A percentile compares a stretch with the other conserved stretches of the same genome.
Evolutionary conservation across 345 rosid species (phyloP).

Genomic region (Citrus medica): DNA sequence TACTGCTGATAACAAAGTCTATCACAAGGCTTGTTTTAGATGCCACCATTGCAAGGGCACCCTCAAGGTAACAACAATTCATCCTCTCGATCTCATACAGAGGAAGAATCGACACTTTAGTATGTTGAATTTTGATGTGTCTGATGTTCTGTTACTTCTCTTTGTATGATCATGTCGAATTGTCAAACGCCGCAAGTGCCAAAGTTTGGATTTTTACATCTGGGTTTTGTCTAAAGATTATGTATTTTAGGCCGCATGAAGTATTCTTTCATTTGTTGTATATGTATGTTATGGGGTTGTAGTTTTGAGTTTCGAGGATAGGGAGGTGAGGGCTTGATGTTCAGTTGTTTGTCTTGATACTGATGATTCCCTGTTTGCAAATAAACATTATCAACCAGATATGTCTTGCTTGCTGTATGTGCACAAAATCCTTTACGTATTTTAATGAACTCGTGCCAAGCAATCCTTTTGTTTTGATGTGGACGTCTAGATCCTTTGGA

Average conservation of each 20-base stretch:
- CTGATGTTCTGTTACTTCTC: not conserved
- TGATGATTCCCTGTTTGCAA: not conserved
- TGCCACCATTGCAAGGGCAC: slow-evolving; percentile 58
- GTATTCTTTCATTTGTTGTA: not conserved
- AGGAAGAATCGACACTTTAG: not conserved
- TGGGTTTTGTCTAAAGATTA: slow-evolving; percentile 1
- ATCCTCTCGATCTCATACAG: not conserved
- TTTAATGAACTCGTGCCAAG: not conserved
- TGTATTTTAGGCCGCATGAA: slow-evolving; percentile 10
- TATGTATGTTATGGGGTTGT: not conserved
- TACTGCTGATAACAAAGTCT: slow-evolving; percentile 44
- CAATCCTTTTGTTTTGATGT: not conserved
- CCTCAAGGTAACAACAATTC: slow-evolving; percentile 31
- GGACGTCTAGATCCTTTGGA: slow-evolving; percentile 1
- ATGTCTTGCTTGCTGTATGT: not conserved
- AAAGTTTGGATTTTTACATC: not conserved
- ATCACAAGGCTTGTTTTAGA: slow-evolving; percentile 50
- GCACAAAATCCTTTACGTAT: not conserved
- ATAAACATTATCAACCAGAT: not conserved
- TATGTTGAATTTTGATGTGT: not conserved
- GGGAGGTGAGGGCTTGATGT: not conserved
- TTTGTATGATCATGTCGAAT: not conserved
- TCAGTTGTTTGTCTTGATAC: not conserved
- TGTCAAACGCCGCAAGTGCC: not conserved
- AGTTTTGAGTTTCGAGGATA: not conserved